Evolutionary conservation across 2,329 filamentous ascomycete species (phyloP).

Genomic region (Trichoderma pleuroti): DNA sequence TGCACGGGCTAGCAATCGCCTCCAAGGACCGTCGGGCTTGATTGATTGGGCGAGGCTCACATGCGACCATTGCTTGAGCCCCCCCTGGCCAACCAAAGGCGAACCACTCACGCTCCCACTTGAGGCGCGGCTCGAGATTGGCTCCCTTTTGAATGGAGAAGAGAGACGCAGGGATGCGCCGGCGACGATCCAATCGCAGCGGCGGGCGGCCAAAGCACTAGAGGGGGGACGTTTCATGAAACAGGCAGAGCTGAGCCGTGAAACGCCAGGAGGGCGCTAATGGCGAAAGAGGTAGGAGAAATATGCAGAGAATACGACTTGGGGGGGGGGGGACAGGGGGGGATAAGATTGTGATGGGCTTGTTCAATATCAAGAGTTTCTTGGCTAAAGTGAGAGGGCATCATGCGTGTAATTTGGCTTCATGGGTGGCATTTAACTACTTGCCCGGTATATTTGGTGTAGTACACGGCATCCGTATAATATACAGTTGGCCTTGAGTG

Average conservation of each 20-base stretch:
- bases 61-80: neutral
- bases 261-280: conserved; percentile 15
- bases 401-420: neutral
- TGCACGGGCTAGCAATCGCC: neutral
- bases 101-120: neutral
- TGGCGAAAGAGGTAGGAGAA: neutral
- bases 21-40: neutral
- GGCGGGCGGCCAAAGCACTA: neutral
- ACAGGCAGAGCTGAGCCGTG: conserved; percentile 13
- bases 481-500: neutral
- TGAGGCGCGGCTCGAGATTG: conserved; percentile 1
- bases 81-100: conserved; percentile 6
- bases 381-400: neutral
- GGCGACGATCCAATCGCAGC: conserved; percentile 3
- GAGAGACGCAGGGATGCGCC: neutral
- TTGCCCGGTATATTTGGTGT: neutral
- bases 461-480: neutral
- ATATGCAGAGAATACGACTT: neutral
- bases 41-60: conserved; percentile 1
- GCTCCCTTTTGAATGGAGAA: conserved; percentile 3
- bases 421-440: neutral
- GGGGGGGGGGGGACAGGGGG: neutral
- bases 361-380: neutral
- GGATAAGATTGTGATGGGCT: neutral
- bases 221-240: conserved; percentile 13